Percentiles rank a stretch among this genome's conserved stretches.
Conservation (phyloP, 371 early-diverging fungal genomes). For the Apophysomyces variabilis region DNA sequence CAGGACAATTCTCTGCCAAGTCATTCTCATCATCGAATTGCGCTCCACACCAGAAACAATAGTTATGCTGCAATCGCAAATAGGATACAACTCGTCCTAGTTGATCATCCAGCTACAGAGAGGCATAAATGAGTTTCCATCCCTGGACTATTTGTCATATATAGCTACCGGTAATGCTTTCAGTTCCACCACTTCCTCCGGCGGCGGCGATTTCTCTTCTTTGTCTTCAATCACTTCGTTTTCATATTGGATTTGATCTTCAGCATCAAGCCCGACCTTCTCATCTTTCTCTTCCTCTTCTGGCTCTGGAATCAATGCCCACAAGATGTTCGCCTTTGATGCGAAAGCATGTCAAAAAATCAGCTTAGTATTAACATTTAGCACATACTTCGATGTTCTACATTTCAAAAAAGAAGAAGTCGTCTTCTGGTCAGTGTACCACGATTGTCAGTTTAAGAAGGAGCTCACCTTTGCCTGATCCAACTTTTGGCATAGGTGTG, state of each 20-base stretch:
- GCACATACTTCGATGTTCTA: constrained; percentile 25
- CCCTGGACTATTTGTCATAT: background rate
- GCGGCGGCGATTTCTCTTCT: constrained; percentile 23
- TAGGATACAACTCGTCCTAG: constrained; percentile 48
- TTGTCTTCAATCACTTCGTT: constrained; percentile 20
- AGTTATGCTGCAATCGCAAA: constrained; percentile 54
- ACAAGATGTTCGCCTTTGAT: constrained; percentile 24
- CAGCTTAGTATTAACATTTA: background rate
- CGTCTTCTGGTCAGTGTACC: background rate
- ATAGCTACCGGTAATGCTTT: constrained; percentile 25
- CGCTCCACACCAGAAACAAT: constrained; percentile 74
- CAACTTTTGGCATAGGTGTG: constrained; percentile 41
- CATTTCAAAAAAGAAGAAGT: background rate
- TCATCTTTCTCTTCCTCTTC: constrained; percentile 11
- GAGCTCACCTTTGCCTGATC: constrained; percentile 40
- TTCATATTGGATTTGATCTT: constrained; percentile 20
- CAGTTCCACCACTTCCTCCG: constrained; percentile 34
- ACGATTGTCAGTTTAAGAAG: background rate
- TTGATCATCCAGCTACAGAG: constrained; percentile 35
- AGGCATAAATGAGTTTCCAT: background rate
- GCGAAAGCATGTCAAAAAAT: background rate
- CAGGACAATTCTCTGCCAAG: constrained; percentile 61
- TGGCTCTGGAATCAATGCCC: constrained; percentile 20
- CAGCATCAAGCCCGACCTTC: constrained; percentile 14
- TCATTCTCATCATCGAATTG: constrained; percentile 56